Base-by-base conservation (phyloP, 192 early-diverging fungal genomes). In the Backusella macrospora region DNA sequence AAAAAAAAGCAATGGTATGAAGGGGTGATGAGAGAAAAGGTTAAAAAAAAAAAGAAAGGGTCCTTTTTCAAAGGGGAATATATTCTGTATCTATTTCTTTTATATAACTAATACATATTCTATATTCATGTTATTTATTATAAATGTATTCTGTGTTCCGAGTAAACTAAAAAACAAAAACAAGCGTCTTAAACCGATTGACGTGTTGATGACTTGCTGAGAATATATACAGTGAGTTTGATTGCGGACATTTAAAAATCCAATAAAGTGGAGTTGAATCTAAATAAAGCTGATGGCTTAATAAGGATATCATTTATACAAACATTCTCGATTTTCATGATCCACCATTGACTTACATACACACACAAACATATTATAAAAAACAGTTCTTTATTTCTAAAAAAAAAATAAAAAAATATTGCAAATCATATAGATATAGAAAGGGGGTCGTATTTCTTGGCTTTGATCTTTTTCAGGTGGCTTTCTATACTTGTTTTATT, bases 251-350 rank as follows among this genome's bases (percentile, higher is more conserved):
- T 59, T 59, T 10, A 59, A 59, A 23, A 12, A 59, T 12, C 26
- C 52, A 59, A 59, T 59, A 59, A 59, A 59, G 52, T 59, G 52
- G 52, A 59, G 52, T 59, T 59, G 52, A 59, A 59, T 59, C 52
- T 59, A 59, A 59, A 59, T 59, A 59, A 59, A 59, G 52, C 52
- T 59, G 13, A 26, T 59, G 52, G 52, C 52, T 59, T 59, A 59
- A 59, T 9, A 59, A 59, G 52, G 52, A 59, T 59, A 59, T 59
- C 52, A 26, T 59, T 59, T 59, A 52, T 18, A 68, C 44, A 68
- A 68, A 68, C 42, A 68, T 68, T 68, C 67, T 68, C 67, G 67
- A 45, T 29, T 68, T 68, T 44, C 26, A 68, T 68, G 67, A 68
- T 68, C 67, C 67, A 23, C 44, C 44, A 43, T 68, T 29, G 43